Evolutionary conservation across 768 basidiomycete genomes (phyloP).

Genomic region (Scleroderma bovista): DNA sequence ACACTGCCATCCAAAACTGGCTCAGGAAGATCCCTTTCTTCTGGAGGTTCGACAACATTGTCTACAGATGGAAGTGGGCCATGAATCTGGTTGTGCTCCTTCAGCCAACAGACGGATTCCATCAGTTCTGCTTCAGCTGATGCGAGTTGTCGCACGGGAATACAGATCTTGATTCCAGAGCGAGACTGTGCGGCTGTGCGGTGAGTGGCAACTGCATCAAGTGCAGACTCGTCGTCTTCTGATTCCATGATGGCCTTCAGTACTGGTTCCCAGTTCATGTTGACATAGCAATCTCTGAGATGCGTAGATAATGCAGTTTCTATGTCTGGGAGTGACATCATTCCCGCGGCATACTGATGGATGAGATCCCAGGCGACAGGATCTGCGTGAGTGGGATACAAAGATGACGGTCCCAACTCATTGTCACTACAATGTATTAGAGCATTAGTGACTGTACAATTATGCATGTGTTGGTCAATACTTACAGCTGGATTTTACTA

Average conservation of each 20-base stretch:
- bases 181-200: not conserved
- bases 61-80: slow-evolving; percentile 6
- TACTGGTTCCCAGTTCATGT: slow-evolving; percentile 3
- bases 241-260: slow-evolving; percentile 8
- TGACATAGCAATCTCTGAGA: slow-evolving; percentile 3
- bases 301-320: slow-evolving; percentile 6
- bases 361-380: slow-evolving; percentile 4
- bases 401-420: not conserved
- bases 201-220: not conserved
- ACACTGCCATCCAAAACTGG: not conserved
- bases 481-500: slow-evolving; percentile 18
- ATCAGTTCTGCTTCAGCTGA: slow-evolving; percentile 8
- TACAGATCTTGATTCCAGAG: not conserved
- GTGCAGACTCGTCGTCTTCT: not conserved
- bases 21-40: slow-evolving; percentile 7
- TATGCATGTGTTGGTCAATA: not conserved
- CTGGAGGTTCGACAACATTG: slow-evolving; percentile 11
- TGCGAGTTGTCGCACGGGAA: not conserved
- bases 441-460: not conserved
- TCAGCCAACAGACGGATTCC: slow-evolving; percentile 10
- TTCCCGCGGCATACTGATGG: slow-evolving; percentile 9
- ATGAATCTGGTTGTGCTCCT: slow-evolving; percentile 9
- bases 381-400: not conserved
- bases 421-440: not conserved
- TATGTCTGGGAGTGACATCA: slow-evolving; percentile 11